Percentiles rank a stretch among this genome's conserved stretches.
Conservation (phyloP, 805 yeast genomes). For the Lipomyces anomalus region DNA sequence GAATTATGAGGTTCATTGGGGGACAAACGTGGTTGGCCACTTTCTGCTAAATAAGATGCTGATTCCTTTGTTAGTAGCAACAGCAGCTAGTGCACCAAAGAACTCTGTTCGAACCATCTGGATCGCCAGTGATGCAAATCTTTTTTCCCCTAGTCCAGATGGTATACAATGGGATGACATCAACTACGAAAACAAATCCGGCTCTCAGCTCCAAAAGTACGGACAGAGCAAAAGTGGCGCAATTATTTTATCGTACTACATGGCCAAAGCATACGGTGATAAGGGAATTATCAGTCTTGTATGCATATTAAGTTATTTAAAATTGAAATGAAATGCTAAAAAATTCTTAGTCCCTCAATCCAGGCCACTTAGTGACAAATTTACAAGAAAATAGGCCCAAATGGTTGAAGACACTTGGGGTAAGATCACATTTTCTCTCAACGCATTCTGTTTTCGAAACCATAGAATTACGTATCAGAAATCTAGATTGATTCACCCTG, state of each 20-base stretch:
- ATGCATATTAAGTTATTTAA: background rate
- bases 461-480: background rate
- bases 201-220: slow-evolving; percentile 28
- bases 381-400: slow-evolving; percentile 19
- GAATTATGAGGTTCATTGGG: slow-evolving; percentile 44
- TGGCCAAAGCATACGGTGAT: slow-evolving; percentile 8
- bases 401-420: slow-evolving; percentile 18
- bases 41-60: slow-evolving; percentile 39
- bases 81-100: slow-evolving; percentile 29
- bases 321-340: background rate
- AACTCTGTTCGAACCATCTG: slow-evolving; percentile 41
- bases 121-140: slow-evolving; percentile 40
- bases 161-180: slow-evolving; percentile 37
- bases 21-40: slow-evolving; percentile 44
- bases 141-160: slow-evolving; percentile 29
- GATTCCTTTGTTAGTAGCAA: slow-evolving; percentile 35
- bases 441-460: background rate
- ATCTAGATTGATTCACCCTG: background rate
- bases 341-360: slow-evolving; percentile 9
- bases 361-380: slow-evolving; percentile 19
- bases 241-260: slow-evolving; percentile 20
- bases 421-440: too few species aligned
- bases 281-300: slow-evolving; percentile 16
- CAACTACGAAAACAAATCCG: slow-evolving; percentile 23
- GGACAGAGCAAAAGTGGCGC: slow-evolving; percentile 43